A percentile compares a stretch with the other conserved stretches of the same genome.
Evolutionary conservation across 345 rosid genomes (phyloP).

Genomic region (Gossypium turneri): DNA sequence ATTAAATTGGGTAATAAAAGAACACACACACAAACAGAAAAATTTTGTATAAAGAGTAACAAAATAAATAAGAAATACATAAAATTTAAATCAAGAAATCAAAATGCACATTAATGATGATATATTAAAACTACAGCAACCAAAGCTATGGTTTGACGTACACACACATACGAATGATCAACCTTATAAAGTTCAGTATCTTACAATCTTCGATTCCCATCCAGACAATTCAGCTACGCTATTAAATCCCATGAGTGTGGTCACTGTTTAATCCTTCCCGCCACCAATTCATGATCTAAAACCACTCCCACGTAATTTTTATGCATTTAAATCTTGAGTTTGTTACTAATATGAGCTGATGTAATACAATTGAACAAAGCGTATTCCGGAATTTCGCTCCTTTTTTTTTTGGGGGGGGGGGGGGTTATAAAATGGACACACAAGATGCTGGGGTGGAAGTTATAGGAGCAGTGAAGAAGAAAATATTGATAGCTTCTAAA

Average conservation of each 20-base stretch:
- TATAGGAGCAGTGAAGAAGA: constrained; percentile 27
- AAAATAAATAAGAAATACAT: no score
- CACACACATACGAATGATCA: no score
- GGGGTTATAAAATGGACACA: not conserved
- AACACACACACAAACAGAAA: no score
- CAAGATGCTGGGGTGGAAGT: not conserved
- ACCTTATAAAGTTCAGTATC: no score
- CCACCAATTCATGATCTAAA: not conserved
- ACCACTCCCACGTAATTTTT: not conserved
- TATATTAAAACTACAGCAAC: no score
- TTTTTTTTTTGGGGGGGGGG: not conserved
- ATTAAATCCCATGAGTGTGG: not conserved
- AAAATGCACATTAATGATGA: no score
- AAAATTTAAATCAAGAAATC: no score
- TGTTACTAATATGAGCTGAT: not conserved
- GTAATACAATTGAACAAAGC: not conserved
- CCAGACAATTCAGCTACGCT: no score
- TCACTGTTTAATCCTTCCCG: not conserved
- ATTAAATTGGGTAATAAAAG: no score
- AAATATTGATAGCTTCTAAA: constrained; percentile 22
- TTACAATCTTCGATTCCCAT: no score
- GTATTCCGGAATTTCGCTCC: not conserved
- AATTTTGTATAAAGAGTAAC: no score
- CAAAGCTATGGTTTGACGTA: no score
- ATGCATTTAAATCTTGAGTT: not conserved